Evolutionary conservation across 2,329 filamentous ascomycete species (phyloP).

Genomic region (Periglandula ipomoeae): DNA sequence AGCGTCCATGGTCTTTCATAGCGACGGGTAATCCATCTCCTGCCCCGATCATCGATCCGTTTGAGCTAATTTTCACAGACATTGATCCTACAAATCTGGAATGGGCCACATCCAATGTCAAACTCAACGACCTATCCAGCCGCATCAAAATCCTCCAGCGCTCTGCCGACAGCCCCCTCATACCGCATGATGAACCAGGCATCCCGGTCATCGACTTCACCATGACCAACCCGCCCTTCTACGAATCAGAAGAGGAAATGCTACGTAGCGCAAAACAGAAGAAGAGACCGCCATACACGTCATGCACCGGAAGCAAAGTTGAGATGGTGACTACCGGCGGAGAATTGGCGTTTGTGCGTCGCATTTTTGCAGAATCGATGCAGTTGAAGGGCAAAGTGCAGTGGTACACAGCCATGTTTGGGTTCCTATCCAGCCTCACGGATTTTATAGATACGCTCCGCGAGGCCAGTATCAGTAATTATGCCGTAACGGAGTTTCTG

Average conservation of each 20-base stretch:
- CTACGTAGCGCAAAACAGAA: slow-evolving; percentile 56
- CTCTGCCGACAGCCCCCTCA: slow-evolving; percentile 39
- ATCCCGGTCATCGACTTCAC: slow-evolving; percentile 60
- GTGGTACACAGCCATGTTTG: slow-evolving; percentile 92
- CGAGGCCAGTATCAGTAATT: slow-evolving; percentile 58
- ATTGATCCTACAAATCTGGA: slow-evolving; percentile 62
- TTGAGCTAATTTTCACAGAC: slow-evolving; percentile 35
- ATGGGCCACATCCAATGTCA: slow-evolving; percentile 59
- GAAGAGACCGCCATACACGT: slow-evolving; percentile 56
- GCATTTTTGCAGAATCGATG: slow-evolving; percentile 63
- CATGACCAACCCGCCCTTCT: slow-evolving; percentile 96
- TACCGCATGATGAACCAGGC: slow-evolving; percentile 51
- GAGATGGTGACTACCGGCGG: slow-evolving; percentile 85
- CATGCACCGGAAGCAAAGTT: slow-evolving; percentile 64
- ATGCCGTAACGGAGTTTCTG: slow-evolving; percentile 69
- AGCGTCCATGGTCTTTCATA: slow-evolving; percentile 65
- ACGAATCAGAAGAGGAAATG: slow-evolving; percentile 65
- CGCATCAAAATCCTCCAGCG: slow-evolving; percentile 58
- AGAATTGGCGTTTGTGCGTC: slow-evolving; percentile 63
- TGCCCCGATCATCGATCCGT: neutral
- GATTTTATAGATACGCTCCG: slow-evolving; percentile 51
- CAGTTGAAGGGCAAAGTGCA: slow-evolving; percentile 49
- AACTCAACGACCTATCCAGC: slow-evolving; percentile 51
- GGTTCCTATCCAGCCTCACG: slow-evolving; percentile 64
- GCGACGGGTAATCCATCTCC: slow-evolving; percentile 41